These are phyloP conservation scores for Nidularia pulvinata DNA, from an alignment of 768 basidiomycete genomes.

Conservation along the genomic window DNA sequence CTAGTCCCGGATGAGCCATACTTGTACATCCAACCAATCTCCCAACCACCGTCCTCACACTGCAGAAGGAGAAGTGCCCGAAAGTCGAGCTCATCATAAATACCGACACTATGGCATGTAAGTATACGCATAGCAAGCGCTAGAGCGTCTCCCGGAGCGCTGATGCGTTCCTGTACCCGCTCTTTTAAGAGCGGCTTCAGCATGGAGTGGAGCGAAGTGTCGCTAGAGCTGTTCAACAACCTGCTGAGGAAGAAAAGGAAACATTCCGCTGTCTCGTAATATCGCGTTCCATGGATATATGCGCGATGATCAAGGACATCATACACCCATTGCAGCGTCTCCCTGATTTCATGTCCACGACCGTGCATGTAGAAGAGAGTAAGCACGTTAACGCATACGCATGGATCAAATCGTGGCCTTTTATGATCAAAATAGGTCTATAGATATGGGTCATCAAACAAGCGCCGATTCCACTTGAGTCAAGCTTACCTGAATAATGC, in stretches of 20 bases:
- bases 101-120: slow-evolving; percentile 35
- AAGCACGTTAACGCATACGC: slow-evolving; percentile 50
- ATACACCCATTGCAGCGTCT: slow-evolving; percentile 46
- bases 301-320: slow-evolving; percentile 52
- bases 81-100: slow-evolving; percentile 42
- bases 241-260: slow-evolving; percentile 53
- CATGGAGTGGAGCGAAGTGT: slow-evolving; percentile 30
- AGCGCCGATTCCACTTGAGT: neutral
- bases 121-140: slow-evolving; percentile 57
- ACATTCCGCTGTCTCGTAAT: slow-evolving; percentile 50
- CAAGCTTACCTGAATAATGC: slow-evolving; percentile 46
- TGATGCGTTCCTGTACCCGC: slow-evolving; percentile 48
- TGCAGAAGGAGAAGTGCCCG: slow-evolving; percentile 45
- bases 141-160: slow-evolving; percentile 45
- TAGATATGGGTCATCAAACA: neutral
- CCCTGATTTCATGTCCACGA: slow-evolving; percentile 40
- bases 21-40: slow-evolving; percentile 55
- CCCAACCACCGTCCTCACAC: slow-evolving; percentile 56
- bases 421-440: slow-evolving; percentile 54
- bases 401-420: slow-evolving; percentile 52
- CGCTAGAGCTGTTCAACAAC: slow-evolving; percentile 30
- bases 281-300: slow-evolving; percentile 53
- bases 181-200: slow-evolving; percentile 39
- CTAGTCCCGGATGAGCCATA: slow-evolving; percentile 44
- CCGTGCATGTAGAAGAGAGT: slow-evolving; percentile 49